Evolutionary conservation across 345 rosid species (phyloP), one percentile per base, ranked within the genome.

Genomic region (Clausena lansium): DNA sequence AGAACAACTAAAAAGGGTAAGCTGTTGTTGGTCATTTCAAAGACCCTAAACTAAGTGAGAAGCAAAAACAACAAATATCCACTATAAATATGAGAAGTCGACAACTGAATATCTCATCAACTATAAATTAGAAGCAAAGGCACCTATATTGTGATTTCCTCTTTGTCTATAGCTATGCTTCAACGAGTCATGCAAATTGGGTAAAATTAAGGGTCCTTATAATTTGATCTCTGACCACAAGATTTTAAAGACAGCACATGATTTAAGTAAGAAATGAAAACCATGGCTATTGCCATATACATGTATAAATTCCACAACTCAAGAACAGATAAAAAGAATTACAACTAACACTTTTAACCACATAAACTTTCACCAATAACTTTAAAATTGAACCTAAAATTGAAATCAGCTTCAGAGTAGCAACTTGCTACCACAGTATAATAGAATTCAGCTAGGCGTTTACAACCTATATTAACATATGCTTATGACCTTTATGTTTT

Each of bases 351-450:
- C 28, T 47, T 69, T 25, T 27, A 27, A 22, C 36, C 24, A 20
- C 25, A 28, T 3, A 47, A 33, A 6, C 55, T 88, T 92, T 7
- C 36, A 27, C 5, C 36, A 2, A 32, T 33, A 63, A 63, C 2
- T 30, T 6, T 32, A 32, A 15, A 30, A 32, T 30, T 27, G 19
- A 19, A 63, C 39, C 67, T 6, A 5, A 63, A 14, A 63, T 30
- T 0, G 5, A 27, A 11, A 63, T 7, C 24, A 9, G 39, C n/a
- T 30, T 8, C 15, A 4, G 11, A 30, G 38, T 2, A 0, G 14
- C 4, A 63, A 63, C 36, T 20, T 63, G 24, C 35, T 63, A 32
- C 55, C 55, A 50, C 6, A 4, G 22, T 15, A 52, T 52, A 4
- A 0, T 52, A 52, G 8, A 17, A 52, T 7, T 52, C 55, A 52